These are phyloP conservation scores for Gaertneriomyces sp. DNA, from an alignment of 192 early-diverging fungal species.

Conservation along the genomic window DNA sequence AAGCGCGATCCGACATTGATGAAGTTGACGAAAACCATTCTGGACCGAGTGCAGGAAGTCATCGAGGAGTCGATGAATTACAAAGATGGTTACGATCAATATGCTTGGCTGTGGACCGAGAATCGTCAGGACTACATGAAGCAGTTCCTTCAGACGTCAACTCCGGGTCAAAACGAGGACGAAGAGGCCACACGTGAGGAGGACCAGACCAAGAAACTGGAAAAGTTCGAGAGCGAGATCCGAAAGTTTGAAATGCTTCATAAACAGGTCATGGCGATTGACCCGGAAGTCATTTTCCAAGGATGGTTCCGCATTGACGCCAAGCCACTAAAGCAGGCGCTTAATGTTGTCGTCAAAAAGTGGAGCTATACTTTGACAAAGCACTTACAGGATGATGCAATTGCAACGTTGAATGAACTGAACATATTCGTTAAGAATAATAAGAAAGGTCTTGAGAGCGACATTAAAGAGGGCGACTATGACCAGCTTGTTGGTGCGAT, in stretches of 20 bases:
- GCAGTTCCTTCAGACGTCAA: conserved; percentile 45
- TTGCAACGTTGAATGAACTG: conserved; percentile 56
- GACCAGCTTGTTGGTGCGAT: conserved; percentile 52
- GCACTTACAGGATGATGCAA: conserved; percentile 56
- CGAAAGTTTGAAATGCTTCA: conserved; percentile 62
- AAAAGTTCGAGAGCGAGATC: conserved; percentile 64
- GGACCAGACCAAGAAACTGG: conserved; percentile 49
- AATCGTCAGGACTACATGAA: conserved; percentile 68
- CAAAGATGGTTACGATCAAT: conserved; percentile 60
- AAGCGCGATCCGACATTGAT: conserved; percentile 43
- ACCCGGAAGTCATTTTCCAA: conserved; percentile 58
- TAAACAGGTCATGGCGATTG: conserved; percentile 62
- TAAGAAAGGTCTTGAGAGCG: conserved; percentile 51
- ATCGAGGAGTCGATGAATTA: conserved; percentile 53
- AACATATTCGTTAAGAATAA: conserved; percentile 54
- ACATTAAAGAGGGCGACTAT: conserved; percentile 66
- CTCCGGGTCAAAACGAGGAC: conserved; percentile 35
- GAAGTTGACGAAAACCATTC: conserved; percentile 36
- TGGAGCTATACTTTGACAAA: conserved; percentile 67
- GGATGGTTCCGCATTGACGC: conserved; percentile 63
- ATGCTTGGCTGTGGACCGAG: conserved; percentile 62
- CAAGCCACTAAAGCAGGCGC: conserved; percentile 56
- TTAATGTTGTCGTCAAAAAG: conserved; percentile 65
- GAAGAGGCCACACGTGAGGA: conserved; percentile 26
- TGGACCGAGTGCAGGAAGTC: conserved; percentile 40